A percentile compares a stretch with the other conserved stretches of the same genome.
Evolutionary conservation across 352 stramenopile genomes (phyloP).

Genomic region (Phytophthora sp.): DNA sequence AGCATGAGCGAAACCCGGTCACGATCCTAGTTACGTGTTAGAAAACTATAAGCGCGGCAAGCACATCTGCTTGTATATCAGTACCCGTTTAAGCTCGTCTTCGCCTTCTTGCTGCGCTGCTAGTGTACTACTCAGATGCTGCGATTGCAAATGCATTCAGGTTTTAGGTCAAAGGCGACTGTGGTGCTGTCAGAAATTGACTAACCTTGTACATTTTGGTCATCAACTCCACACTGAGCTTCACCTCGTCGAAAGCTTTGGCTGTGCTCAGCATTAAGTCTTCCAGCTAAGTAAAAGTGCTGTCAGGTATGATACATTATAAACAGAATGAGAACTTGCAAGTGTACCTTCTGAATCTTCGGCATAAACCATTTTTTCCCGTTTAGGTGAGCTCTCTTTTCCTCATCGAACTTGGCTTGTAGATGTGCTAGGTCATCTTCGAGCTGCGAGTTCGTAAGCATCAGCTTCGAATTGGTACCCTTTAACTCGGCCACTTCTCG

Average conservation of each 20-base stretch:
- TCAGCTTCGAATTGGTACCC: constrained; percentile 60
- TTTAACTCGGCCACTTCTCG: constrained; percentile 71
- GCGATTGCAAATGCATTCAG: not conserved
- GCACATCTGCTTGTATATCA: too few species aligned
- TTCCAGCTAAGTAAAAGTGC: constrained; percentile 72
- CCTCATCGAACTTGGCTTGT: constrained; percentile 70
- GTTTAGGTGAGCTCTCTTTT: constrained; percentile 67
- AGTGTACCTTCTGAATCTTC: constrained; percentile 76
- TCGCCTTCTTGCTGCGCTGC: constrained; percentile 60
- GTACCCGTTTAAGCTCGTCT: constrained; percentile 58
- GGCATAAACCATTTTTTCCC: constrained; percentile 72
- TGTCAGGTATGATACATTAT: too few species aligned
- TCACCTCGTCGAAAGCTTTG: constrained; percentile 76
- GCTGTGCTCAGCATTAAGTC: constrained; percentile 57
- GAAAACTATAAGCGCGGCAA: too few species aligned
- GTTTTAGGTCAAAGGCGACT: not conserved
- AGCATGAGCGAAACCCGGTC: constrained; percentile 57
- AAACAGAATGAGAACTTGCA: too few species aligned
- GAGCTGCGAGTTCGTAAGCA: constrained; percentile 72
- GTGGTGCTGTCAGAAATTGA: not conserved
- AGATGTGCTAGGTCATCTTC: constrained; percentile 76
- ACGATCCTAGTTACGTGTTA: too few species aligned
- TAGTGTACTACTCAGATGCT: constrained; percentile 58
- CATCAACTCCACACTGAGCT: constrained; percentile 85
- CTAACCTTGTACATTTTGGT: constrained; percentile 88